Evolutionary conservation across 768 basidiomycete genomes (phyloP), one percentile per base, ranked within the genome.

Genomic region (Suillus hirtellus): DNA sequence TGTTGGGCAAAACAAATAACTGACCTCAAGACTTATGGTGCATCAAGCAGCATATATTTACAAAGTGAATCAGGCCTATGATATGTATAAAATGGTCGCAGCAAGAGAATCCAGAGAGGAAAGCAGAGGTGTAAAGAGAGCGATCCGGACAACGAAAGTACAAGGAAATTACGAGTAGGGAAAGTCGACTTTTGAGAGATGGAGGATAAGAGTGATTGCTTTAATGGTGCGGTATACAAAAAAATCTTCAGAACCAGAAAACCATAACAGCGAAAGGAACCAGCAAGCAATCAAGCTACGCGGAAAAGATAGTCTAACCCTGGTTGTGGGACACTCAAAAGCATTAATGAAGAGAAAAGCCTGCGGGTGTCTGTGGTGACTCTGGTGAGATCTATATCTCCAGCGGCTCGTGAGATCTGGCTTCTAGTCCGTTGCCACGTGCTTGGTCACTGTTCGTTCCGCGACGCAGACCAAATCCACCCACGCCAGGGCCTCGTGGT

Each of bases 391-490:
- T 76, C 68, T 81, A 93, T 82, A 93, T 88, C 76, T 94, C 93
- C 78, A 93, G 76, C 46, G 90, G 90, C 80, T 95, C 90, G 79
- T 93, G 89, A 66, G 90, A 91, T 76, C 89, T 86, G 70, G 91
- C 85, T 73, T 95, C 93, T 70, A 94, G 84, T 76, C 88, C 89
- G 42, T 67, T 72, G 77, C 85, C 85, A 78, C 87, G 83, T 55
- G 80, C 72, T 71, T 82, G 82, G n/a, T 77, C 78, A 60, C 68
- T 59, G 63, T 65, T 72, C 58, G 79, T 73, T 61, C 73, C 72
- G 67, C 82, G 68, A 66, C 92, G 82, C 68, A 80, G 79, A 40
- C 81, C 84, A 70, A 95, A 94, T n/a, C 92, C 92, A 55, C 85
- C 82, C 0, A 81, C 78, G 49, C 90, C 91, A 60, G 93, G 93